Evolutionary conservation across 495 filamentous ascomycete genomes (phyloP), one percentile per base, ranked within the genome.

Genomic region (Schizothecium vesticola): DNA sequence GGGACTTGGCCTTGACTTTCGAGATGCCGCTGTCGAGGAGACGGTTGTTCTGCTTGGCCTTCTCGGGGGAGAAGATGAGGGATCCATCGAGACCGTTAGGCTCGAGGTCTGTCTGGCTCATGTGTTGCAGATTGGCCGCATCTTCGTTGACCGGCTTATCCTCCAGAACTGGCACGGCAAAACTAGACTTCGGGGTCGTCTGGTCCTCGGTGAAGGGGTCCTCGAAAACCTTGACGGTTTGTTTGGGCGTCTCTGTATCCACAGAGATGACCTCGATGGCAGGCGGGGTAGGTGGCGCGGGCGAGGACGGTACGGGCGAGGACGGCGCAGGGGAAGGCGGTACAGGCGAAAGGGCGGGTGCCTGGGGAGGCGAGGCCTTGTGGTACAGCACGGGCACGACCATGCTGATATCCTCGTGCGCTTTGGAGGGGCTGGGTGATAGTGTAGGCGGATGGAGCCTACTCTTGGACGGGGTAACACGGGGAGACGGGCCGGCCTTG

Each of bases 11-110:
- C 36, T 85, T 86, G 63, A 97, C 87, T 31, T 90, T 89, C 23
- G 85, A 81, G 69, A 96, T 92, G 61, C 90, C 92, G 70, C 91
- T 95, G 51, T 86, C 84, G 3, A 97, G 85, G 31, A 96, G 76
- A 33, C 84, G 81, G 9, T 77, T 75, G 59, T 85, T 84, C 66
- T 85, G 83, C 56, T 83, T 82, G 23, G 77, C 70, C 64, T 86
- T 86, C 25, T 87, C 84, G 0, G 83, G 81, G 2, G 80, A 80
- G 31, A 71, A 71, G 19, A 74, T 62, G 11, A 73, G 69, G 7
- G 68, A 68, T 29, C 69, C 73, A n/a, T 58, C 43, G 3, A 64
- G 63, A 10, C 68, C 71, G n/a, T 73, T 72, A 2, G 16, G 7
- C 13, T 73, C 62, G 1, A 72, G 56, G 4, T 57, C 63, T 5